Evolutionary conservation across 345 rosid species (phyloP).

Genomic region (Sonneratia alba): DNA sequence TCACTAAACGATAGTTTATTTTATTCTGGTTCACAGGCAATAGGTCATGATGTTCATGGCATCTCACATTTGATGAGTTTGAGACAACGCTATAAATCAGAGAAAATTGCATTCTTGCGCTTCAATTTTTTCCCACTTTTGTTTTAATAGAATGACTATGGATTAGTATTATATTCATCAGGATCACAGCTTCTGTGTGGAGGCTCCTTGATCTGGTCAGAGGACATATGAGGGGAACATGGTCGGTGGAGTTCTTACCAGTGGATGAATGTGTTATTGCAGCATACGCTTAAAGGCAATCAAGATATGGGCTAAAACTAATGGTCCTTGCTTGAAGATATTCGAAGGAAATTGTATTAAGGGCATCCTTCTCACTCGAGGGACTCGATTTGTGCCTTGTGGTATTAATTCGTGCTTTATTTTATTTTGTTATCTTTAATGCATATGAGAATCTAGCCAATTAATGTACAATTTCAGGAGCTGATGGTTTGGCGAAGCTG

Average conservation of each 20-base stretch:
- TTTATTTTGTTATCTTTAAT: conserved; percentile 1
- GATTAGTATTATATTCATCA: conserved; percentile 11
- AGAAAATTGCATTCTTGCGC: neutral
- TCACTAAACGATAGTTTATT: conserved; percentile 84
- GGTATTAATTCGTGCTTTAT: conserved; percentile 38
- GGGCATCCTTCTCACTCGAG: conserved; percentile 81
- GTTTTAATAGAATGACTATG: neutral
- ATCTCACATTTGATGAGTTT: neutral
- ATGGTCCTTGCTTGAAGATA: conserved; percentile 90
- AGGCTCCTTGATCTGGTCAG: conserved; percentile 77
- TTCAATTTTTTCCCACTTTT: neutral
- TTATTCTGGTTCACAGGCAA: conserved; percentile 93
- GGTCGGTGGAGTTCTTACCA: conserved; percentile 96
- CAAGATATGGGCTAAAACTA: conserved; percentile 86
- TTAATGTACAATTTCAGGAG: conserved; percentile 44
- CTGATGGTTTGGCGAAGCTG: conserved; percentile 89
- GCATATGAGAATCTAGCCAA: neutral
- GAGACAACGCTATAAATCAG: neutral
- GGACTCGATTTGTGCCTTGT: conserved; percentile 81
- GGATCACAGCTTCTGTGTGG: conserved; percentile 98
- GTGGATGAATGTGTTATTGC: conserved; percentile 93
- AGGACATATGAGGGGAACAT: conserved; percentile 90
- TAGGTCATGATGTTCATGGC: neutral
- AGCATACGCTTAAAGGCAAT: conserved; percentile 86
- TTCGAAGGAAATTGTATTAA: conserved; percentile 93